phyloP scores from a whole-genome alignment of 2,329 filamentous ascomycete genomes.

The Ploettnerulaceae sp. region DNA sequence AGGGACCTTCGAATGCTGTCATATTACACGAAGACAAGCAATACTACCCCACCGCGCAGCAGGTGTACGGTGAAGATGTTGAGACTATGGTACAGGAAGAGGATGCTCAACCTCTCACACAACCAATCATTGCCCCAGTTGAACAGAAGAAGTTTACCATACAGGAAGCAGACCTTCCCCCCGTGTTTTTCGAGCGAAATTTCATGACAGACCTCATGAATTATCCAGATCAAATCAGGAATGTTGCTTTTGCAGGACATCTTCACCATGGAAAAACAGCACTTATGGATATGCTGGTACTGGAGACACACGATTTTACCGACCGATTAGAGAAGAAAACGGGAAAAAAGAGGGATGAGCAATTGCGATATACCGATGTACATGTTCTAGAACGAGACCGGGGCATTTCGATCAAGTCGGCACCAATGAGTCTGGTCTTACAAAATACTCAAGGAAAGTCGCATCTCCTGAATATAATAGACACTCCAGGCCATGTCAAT shows the following conservation, averaged over 20 bases:
- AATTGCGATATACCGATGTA: constrained; percentile 90
- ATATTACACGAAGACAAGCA: constrained; percentile 98
- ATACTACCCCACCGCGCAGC: constrained; percentile 96
- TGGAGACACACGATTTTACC: constrained; percentile 86
- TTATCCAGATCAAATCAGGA: constrained; percentile 89
- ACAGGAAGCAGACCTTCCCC: constrained; percentile 84
- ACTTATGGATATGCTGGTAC: constrained; percentile 95
- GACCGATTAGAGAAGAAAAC: constrained; percentile 74
- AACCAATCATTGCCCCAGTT: constrained; percentile 90
- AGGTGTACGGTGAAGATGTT: constrained; percentile 90
- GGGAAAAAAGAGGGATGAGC: constrained; percentile 79
- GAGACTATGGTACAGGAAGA: constrained; percentile 96
- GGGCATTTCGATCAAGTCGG: constrained; percentile 85
- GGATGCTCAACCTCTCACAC: constrained; percentile 85
- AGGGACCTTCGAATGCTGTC: constrained; percentile 92
- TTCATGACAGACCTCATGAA: constrained; percentile 97
- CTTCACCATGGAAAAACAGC: constrained; percentile 97
- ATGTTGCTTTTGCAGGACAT: constrained; percentile 87
- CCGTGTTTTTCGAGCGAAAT: constrained; percentile 78
- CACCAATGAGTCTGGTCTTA: constrained; percentile 90
- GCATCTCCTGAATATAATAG: constrained; percentile 88
- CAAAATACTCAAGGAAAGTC: constrained; percentile 89
- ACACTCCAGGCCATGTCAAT: constrained; percentile 96
- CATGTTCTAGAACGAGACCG: constrained; percentile 85
- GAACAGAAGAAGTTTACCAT: constrained; percentile 95